Base-by-base conservation (phyloP, 1,284 basidiomycete genomes). In the Ustilago shanxiensis region DNA sequence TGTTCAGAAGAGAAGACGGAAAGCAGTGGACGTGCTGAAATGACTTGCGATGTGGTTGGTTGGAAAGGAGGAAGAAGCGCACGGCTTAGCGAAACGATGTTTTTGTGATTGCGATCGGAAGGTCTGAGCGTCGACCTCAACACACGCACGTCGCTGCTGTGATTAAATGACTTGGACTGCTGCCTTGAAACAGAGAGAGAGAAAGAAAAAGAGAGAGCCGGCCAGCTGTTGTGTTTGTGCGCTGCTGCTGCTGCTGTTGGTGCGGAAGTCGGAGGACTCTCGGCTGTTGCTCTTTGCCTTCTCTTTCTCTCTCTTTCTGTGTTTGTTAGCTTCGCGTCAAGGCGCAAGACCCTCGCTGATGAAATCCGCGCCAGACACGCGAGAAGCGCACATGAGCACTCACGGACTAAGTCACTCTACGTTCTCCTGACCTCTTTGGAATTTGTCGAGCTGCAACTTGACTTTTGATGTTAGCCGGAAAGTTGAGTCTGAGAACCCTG, bases 251-350 rank as follows among this genome's bases (percentile, higher is more conserved):
- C 22, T 33, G n/a, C n/a, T 33, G 31, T 11, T 33, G 22, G 33
- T 39, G 52, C 52, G 33, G 52, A 54, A 54, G 33, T 54, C 52
- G 52, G 47, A 44, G 41, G 41, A 44, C n/a, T n/a, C n/a, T 18
- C 41, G 41, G 18, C 41, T 44, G 41, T 44, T 44, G 41, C 18
- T 20, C n/a, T 44, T n/a, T 44, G 7, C 6, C 37, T 13, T 16
- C 18, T 39, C 18, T 39, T 33, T 33, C 39, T 41, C 39, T 14
- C 39, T 41, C 39, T 41, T 14, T 41, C 39, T 14, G n/a, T n/a
- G n/a, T n/a, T n/a, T n/a, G n/a, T n/a, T n/a, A n/a, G n/a, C n/a
- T 41, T 41, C 39, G 39, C 39, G 39, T 41, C 39, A 41, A 41
- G 39, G n/a, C 16, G 39, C 13, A 33, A 33, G 31, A 33, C 31